A percentile compares a stretch with the other conserved stretches of the same genome.
phyloP scores from a whole-genome alignment of 768 basidiomycete species.

The Boletus sp. region DNA sequence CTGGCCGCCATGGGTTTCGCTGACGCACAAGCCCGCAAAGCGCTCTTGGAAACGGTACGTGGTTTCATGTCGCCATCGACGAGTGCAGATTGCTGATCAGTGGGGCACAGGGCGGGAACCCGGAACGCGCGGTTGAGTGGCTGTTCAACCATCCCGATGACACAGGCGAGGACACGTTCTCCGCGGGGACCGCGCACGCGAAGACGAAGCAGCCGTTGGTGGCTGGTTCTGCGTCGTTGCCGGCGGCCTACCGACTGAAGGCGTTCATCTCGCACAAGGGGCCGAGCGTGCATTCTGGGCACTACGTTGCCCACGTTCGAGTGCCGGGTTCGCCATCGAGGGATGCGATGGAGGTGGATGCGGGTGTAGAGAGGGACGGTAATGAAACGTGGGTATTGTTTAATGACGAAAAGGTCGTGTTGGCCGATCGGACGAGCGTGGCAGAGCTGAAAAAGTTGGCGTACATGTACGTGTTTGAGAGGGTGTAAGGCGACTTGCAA shows the following conservation, averaged over 20 bases:
- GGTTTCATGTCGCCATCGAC: neutral
- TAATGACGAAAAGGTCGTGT: conserved; percentile 96
- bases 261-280: conserved; percentile 98
- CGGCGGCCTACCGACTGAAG: conserved; percentile 78
- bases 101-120: conserved; percentile 55
- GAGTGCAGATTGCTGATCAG: neutral
- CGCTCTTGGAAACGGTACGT: conserved; percentile 81
- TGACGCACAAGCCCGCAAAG: conserved; percentile 76
- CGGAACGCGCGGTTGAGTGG: conserved; percentile 94
- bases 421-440: conserved; percentile 81
- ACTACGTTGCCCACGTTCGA: conserved; percentile 84
- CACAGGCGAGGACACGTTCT: conserved; percentile 54
- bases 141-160: conserved; percentile 93
- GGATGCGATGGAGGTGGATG: conserved; percentile 30
- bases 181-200: conserved; percentile 23
- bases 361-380: conserved; percentile 2
- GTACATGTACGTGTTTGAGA: conserved; percentile 93
- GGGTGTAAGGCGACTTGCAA: neutral
- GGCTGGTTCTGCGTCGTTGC: conserved; percentile 59
- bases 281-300: conserved; percentile 90
- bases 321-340: conserved; percentile 2
- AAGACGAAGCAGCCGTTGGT: conserved; percentile 19
- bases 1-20: conserved; percentile 95
- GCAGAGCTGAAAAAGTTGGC: conserved; percentile 78
- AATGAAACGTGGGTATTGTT: conserved; percentile 80